phyloP scores from a whole-genome alignment of 129 eudicot genomes.

The Flaveria robusta region DNA sequence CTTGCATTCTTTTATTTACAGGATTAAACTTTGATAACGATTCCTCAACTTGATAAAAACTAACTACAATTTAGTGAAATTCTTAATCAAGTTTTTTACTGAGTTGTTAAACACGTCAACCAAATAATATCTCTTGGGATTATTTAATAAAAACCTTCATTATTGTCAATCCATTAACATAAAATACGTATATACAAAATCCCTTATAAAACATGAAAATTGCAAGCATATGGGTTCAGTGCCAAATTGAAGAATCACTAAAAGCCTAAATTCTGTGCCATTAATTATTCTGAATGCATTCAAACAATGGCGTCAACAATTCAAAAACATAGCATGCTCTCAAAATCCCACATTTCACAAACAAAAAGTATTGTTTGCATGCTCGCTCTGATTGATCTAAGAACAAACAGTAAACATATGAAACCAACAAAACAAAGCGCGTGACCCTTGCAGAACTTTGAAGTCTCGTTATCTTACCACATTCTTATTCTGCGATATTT shows the following conservation, averaged over 20 bases:
- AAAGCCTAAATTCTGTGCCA: conserved; percentile 37
- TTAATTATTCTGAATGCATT: conserved; percentile 57
- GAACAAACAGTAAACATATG: conserved; percentile 33
- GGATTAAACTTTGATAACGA: too few relatives aligned
- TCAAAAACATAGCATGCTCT: conserved; percentile 8
- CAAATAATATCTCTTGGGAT: too few relatives aligned
- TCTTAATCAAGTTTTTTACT: too few relatives aligned
- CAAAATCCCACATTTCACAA: conserved; percentile 31
- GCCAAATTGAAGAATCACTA: conserved; percentile 10
- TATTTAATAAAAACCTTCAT: too few relatives aligned
- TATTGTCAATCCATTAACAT: too few relatives aligned
- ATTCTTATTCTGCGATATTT: conserved; percentile 51
- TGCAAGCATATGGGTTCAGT: not conserved
- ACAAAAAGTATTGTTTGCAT: conserved; percentile 22
- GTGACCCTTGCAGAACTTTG: conserved; percentile 38
- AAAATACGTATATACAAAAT: too few relatives aligned
- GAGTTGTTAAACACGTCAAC: too few relatives aligned
- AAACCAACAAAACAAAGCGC: conserved; percentile 37
- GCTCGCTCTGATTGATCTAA: conserved; percentile 37
- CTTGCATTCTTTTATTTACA: too few relatives aligned
- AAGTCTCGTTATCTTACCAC: conserved; percentile 54
- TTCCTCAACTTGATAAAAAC: too few relatives aligned
- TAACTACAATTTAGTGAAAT: too few relatives aligned
- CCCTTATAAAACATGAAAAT: not conserved
- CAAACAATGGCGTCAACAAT: conserved; percentile 33